phyloP scores from a whole-genome alignment of 768 basidiomycete species.

The Lactarius pseudohatsudake region DNA sequence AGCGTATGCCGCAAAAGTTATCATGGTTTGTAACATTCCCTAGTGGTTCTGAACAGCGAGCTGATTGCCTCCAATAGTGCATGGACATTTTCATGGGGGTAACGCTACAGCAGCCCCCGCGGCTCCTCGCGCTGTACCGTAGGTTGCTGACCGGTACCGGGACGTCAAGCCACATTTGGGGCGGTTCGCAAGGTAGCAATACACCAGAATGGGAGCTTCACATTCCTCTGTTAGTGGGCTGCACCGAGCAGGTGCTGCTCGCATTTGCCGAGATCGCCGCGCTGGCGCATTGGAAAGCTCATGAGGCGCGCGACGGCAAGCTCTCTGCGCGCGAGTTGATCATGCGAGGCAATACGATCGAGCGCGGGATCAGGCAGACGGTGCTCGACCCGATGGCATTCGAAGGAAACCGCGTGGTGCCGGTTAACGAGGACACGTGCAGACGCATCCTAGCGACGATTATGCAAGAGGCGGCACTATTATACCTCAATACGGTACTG shows the following conservation, averaged over 20 bases:
- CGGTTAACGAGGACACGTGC: slow-evolving; percentile 22
- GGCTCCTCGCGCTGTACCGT: slow-evolving; percentile 64
- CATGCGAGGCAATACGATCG: slow-evolving; percentile 67
- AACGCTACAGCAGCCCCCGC: slow-evolving; percentile 59
- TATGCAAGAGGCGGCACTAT: slow-evolving; percentile 25
- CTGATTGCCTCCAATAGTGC: slow-evolving; percentile 51
- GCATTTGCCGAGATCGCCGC: slow-evolving; percentile 73
- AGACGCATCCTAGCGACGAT: slow-evolving; percentile 28
- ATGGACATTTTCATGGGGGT: slow-evolving; percentile 73
- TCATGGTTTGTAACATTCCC: slow-evolving; percentile 55
- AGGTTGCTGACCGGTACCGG: slow-evolving; percentile 53
- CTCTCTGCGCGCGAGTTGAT: slow-evolving; percentile 76
- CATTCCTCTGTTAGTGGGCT: slow-evolving; percentile 72
- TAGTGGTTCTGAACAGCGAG: slow-evolving; percentile 2
- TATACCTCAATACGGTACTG: slow-evolving; percentile 29
- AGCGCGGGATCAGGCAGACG: slow-evolving; percentile 57
- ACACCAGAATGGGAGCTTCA: slow-evolving; percentile 45
- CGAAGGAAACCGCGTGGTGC: slow-evolving; percentile 38
- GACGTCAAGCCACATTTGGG: slow-evolving; percentile 46
- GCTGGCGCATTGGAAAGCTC: slow-evolving; percentile 72
- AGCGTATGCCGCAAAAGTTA: slow-evolving; percentile 65
- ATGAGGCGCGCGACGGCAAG: slow-evolving; percentile 60
- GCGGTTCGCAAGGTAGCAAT: slow-evolving; percentile 34
- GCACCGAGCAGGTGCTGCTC: slow-evolving; percentile 75
- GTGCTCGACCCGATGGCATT: slow-evolving; percentile 37